Evolutionary conservation across 306 rosid species (phyloP), one percentile per base, ranked within the genome.

Genomic region (Acacia crassicarpa): DNA sequence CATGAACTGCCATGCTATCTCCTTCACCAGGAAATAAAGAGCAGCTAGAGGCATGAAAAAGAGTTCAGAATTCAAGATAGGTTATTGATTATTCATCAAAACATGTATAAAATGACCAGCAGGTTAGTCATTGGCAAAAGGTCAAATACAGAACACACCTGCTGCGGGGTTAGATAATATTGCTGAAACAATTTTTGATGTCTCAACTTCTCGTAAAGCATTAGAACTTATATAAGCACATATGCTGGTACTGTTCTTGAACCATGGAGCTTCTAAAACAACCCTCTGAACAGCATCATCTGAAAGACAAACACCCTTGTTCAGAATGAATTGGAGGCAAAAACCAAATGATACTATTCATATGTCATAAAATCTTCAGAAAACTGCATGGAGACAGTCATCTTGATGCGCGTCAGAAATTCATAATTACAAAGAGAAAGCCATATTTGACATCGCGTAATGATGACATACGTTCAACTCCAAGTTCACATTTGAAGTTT

Each of bases 251-350:
- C 86, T 83, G 66, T 30, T 71, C 83, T 78, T 83, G 67, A 83
- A 83, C 83, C 86, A 83, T 8, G 86, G 79, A 78, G 86, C 83
- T 65, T 63, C 83, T 49, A 83, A 33, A 63, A 83, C 86, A n/a
- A 41, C 5, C 66, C 49, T 65, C 76, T 78, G 86, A 78, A 83
- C 78, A 13, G 83, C 83, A 51, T 72, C 73, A 83, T 83, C 86
- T 83, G 76, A 78, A 53, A 33, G 17, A 33, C n/a, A 59, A 46
- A 44, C 25, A 17, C 41, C 76, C 4, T 56, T 74, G 49, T 38
- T 35, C 67, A 54, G 46, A 72, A 33, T 11, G 43, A 32, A 32
- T 12, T 54, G 67, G 10, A 75, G 10, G n/a, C 7, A 56, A 56
- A n/a, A 54, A 35, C 20, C 49, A 33, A 53, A 75, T 54, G 51